Base-by-base conservation (phyloP, 179 eudicot genomes). In the Carnegiea gigantea region DNA sequence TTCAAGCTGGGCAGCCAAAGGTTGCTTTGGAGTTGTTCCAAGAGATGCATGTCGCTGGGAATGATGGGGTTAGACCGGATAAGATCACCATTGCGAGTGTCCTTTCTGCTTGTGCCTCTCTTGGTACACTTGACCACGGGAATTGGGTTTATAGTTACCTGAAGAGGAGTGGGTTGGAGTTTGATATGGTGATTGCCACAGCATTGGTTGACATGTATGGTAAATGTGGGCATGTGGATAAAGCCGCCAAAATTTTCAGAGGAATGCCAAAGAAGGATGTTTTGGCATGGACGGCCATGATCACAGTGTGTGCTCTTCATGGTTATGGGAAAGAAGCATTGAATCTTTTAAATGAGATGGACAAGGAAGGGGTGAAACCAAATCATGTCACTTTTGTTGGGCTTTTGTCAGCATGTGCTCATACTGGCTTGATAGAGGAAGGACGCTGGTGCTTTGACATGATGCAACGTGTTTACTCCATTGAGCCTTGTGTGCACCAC, bases 181-280 rank as follows among this genome's bases (percentile, higher is more conserved):
- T 86, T 75, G 92, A 91, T 80, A 77, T 88, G 86, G 91, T 88
- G 64, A 85, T 88, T 30, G 84, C 80, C 30, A 91, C 92, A 18
- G 90, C 92, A n/a, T 78, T 91, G 62, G 83, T 91, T 67, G 91
- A 91, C 83, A 91, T 91, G 94, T 91, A 91, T 79, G 92, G 91
- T 21, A 91, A 91, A 70, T 91, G 92, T 81, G 94, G 92, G 51
- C 77, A 72, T 59, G 85, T 91, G 38, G 82, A 80, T 24, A 82
- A 59, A 78, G 91, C 91, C 10, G 64, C 81, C 44, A 76, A 86
- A 80, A 84, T 85, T 44, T 91, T 91, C 62, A 80, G 62, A 51
- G 81, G 70, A 49, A 86, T 91, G 87, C 80, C 70, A 2, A 76
- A 67, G 10, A 91, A 90, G 86, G 92, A 91, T 77, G 86, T 88